phyloP scores from a whole-genome alignment of 2,329 filamentous ascomycete species.

The Penicillium sp. region DNA sequence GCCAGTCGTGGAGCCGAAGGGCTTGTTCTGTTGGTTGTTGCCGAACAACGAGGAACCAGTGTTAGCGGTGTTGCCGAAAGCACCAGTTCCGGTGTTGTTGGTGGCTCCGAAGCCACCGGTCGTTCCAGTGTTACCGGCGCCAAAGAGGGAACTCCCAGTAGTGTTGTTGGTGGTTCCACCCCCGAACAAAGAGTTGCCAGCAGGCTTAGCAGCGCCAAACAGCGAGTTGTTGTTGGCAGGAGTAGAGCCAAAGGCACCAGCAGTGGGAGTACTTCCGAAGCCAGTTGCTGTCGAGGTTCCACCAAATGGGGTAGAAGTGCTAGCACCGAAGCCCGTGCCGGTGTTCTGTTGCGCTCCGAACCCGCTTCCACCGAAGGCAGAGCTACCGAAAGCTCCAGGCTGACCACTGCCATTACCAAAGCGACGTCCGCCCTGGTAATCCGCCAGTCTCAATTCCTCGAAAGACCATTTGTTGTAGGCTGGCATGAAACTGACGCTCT shows the following conservation, averaged over 20 bases:
- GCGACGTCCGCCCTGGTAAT: slow-evolving; percentile 81
- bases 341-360: slow-evolving; percentile 35
- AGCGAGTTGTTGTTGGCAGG: slow-evolving; percentile 33
- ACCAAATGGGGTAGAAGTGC: slow-evolving; percentile 38
- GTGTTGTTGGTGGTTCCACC: slow-evolving; percentile 25
- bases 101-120: slow-evolving; percentile 19
- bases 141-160: slow-evolving; percentile 39
- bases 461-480: slow-evolving; percentile 75
- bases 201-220: slow-evolving; percentile 41
- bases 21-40: slow-evolving; percentile 32
- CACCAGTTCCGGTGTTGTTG: slow-evolving; percentile 18
- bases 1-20: slow-evolving; percentile 29
- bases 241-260: slow-evolving; percentile 36
- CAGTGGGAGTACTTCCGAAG: slow-evolving; percentile 43
- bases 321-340: slow-evolving; percentile 42
- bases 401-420: slow-evolving; percentile 78
- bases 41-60: slow-evolving; percentile 43
- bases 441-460: slow-evolving; percentile 73
- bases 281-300: slow-evolving; percentile 34
- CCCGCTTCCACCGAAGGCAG: slow-evolving; percentile 49
- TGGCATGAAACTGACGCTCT: slow-evolving; percentile 47
- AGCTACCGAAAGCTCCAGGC: slow-evolving; percentile 72
- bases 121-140: slow-evolving; percentile 27
- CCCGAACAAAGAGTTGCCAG: slow-evolving; percentile 38
- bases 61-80: slow-evolving; percentile 28